Conservation (phyloP, 495 filamentous ascomycete species). For the Aspergillus saccharolyticus region DNA sequence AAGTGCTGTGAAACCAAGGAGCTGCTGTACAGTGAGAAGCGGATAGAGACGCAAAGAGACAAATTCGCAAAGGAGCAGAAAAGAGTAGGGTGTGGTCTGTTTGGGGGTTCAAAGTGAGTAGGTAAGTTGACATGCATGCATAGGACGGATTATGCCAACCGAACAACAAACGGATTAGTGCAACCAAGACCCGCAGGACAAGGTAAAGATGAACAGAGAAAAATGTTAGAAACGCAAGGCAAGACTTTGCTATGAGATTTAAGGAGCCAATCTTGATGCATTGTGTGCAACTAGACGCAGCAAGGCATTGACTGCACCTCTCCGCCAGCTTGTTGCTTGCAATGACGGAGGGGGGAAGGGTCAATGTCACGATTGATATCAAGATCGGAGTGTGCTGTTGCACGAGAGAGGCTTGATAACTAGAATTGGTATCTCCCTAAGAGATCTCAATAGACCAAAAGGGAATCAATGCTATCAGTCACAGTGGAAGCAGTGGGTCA, state of each 20-base stretch:
- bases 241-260: slow-evolving; percentile 22
- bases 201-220: slow-evolving; percentile 2
- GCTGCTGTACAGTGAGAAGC: slow-evolving; percentile 3
- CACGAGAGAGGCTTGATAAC: neutral
- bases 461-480: slow-evolving; percentile 16
- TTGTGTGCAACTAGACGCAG: slow-evolving; percentile 28
- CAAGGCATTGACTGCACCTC: slow-evolving; percentile 20
- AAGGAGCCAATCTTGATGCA: slow-evolving; percentile 27
- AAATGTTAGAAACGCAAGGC: slow-evolving; percentile 32
- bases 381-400: slow-evolving; percentile 1
- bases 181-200: slow-evolving; percentile 1
- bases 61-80: neutral
- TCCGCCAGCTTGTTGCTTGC: slow-evolving; percentile 17
- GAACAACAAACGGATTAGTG: neutral
- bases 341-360: neutral
- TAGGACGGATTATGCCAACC: neutral
- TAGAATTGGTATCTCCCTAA: slow-evolving; percentile 3
- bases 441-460: neutral
- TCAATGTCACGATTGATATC: slow-evolving; percentile 8
- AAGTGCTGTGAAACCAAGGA: neutral
- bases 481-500: slow-evolving; percentile 15
- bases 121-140: slow-evolving; percentile 6
- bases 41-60: neutral
- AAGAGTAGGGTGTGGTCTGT: neutral
- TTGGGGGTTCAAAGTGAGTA: neutral